phyloP scores from a whole-genome alignment of 2,329 filamentous ascomycete species.

The Penicillium janthinellum region DNA sequence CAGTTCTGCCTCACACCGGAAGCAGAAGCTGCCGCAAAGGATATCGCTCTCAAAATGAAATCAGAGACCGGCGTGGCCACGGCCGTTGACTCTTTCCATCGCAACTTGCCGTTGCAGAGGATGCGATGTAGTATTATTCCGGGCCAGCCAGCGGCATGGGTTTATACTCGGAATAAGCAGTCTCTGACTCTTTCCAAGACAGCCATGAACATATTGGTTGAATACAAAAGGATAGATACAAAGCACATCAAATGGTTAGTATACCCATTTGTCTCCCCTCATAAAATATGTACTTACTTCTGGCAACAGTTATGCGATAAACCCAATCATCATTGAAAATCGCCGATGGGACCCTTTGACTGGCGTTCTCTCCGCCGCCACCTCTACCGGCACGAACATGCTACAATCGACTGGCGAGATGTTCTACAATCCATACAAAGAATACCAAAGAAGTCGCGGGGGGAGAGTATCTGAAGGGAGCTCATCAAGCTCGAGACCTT shows the following conservation, averaged over 20 bases:
- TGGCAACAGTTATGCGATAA: constrained; percentile 27
- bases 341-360: constrained; percentile 39
- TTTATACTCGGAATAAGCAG: constrained; percentile 13
- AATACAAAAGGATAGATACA: constrained; percentile 24
- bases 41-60: constrained; percentile 44
- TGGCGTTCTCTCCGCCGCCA: constrained; percentile 28
- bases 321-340: constrained; percentile 37
- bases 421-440: constrained; percentile 33
- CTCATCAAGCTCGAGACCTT: not conserved
- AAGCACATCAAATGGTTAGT: constrained; percentile 27
- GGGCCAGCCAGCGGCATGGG: constrained; percentile 30
- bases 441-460: constrained; percentile 19
- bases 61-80: constrained; percentile 45
- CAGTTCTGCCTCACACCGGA: constrained; percentile 45
- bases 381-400: constrained; percentile 31
- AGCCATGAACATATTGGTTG: constrained; percentile 29
- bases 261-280: not conserved
- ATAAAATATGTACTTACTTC: not conserved
- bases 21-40: constrained; percentile 39
- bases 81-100: constrained; percentile 52
- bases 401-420: constrained; percentile 29
- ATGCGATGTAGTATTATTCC: constrained; percentile 32
- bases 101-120: constrained; percentile 28
- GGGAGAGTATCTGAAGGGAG: not conserved
- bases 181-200: constrained; percentile 26